phyloP scores from a whole-genome alignment of 257 asterid genomes.

The Verbena officinalis region DNA sequence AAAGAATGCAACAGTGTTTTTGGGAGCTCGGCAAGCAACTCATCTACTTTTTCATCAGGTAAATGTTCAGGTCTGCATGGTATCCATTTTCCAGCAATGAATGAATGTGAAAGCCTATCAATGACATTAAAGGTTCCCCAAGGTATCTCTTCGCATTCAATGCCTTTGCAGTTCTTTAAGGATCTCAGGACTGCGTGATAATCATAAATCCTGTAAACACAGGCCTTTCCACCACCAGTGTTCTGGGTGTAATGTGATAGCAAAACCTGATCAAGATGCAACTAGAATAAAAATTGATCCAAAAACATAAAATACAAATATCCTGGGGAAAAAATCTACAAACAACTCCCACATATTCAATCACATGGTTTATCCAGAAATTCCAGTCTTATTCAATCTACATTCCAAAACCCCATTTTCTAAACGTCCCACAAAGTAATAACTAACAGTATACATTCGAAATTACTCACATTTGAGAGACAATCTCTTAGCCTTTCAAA shows the following conservation, averaged over 20 bases:
- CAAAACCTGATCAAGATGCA: conserved; percentile 47
- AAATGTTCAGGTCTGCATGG: conserved; percentile 93
- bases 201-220: conserved; percentile 68
- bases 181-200: conserved; percentile 67
- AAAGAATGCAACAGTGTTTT: conserved; percentile 53
- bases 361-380: conserved; percentile 13
- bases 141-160: conserved; percentile 87
- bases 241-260: conserved; percentile 83
- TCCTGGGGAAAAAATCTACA: background rate
- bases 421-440: background rate
- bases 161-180: conserved; percentile 58
- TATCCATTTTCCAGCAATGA: conserved; percentile 61
- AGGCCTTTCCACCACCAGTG: conserved; percentile 69
- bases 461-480: conserved; percentile 57
- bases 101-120: conserved; percentile 73
- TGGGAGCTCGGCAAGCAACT: conserved; percentile 70
- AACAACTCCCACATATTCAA: conserved; percentile 7
- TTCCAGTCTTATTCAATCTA: conserved; percentile 12
- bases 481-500: conserved; percentile 53
- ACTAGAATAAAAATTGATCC: conserved; percentile 12
- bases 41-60: conserved; percentile 79
- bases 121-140: conserved; percentile 83
- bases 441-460: background rate
- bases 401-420: conserved; percentile 8
- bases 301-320: background rate